Evolutionary conservation across 2,329 filamentous ascomycete genomes (phyloP), one percentile per base, ranked within the genome.

Genomic region (Neofusicoccum parvum): DNA sequence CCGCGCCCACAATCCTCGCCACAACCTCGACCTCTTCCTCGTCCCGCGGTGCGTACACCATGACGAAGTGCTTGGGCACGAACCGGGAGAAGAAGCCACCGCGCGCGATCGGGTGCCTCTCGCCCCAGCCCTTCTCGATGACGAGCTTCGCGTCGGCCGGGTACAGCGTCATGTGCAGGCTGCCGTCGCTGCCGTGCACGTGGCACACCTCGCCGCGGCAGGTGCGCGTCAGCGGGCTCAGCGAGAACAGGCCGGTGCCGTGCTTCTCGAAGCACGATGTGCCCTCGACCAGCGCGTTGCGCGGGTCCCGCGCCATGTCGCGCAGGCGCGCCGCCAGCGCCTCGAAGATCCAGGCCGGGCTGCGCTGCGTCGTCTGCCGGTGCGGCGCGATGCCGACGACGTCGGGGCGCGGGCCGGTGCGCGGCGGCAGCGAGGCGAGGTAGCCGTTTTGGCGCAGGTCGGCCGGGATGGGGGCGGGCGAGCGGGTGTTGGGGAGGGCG

Each of bases 151-250:
- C 91, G 73, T 96, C 92, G 48, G 89, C 86, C 0, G 92, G 91
- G 72, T 95, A 92, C 62, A 96, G 82, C 56, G 88, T 91, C 79
- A 95, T 82, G 76, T 96, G 92, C 84, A 95, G 82, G 3, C 88
- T 90, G 67, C 90, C 86, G 69, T 95, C 92, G 27, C 85, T 88
- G 56, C 88, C 86, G 77, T 96, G 92, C 11, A 92, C 87, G 75
- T 96, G 92, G 71, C 87, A 90, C 49, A 96, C 86, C 78, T 96
- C 92, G n/a, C 92, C 92, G 70, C 89, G 86, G 70, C 90, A 92
- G 11, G 88, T 91, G 36, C 86, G 85, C 73, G 90, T 90, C 68
- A 90, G 81, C 0, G 89, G 88, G 59, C 85, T 81, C 2, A 80
- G 81, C 0, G 90, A 85, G 76, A 94, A 95, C 0, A 96, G 83